A percentile compares a stretch with the other conserved stretches of the same genome.
Evolutionary conservation across 805 yeast genomes (phyloP).

Genomic region (Lipomyces spencermartinsiae): DNA sequence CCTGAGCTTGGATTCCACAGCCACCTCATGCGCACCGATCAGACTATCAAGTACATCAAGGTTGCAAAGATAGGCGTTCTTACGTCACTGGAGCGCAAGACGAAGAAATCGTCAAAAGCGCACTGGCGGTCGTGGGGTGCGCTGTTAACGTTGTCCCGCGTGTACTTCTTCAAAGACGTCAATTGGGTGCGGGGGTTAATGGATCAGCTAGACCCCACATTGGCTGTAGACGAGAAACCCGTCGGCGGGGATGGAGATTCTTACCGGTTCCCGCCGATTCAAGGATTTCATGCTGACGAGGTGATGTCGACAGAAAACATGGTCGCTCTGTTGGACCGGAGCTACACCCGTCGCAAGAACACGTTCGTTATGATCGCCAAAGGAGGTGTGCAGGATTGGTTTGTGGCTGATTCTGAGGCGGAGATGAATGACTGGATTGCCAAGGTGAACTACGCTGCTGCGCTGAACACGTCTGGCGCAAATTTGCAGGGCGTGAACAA

Average conservation of each 20-base stretch:
- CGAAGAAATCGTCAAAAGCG: slow-evolving; percentile 42
- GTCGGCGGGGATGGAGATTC: slow-evolving; percentile 1
- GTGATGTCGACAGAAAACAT: slow-evolving; percentile 50
- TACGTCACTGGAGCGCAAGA: slow-evolving; percentile 46
- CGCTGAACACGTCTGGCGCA: slow-evolving; percentile 52
- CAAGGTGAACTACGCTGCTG: slow-evolving; percentile 59
- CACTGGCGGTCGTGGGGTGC: slow-evolving; percentile 53
- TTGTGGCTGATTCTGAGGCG: slow-evolving; percentile 52
- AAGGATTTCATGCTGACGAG: slow-evolving; percentile 49
- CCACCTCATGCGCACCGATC: slow-evolving; percentile 7
- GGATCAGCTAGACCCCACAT: slow-evolving; percentile 34
- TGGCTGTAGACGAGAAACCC: slow-evolving; percentile 13
- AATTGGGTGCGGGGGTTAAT: slow-evolving; percentile 46
- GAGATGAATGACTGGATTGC: slow-evolving; percentile 67
- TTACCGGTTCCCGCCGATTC: slow-evolving; percentile 45
- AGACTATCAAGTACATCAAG: slow-evolving; percentile 40
- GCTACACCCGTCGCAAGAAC: slow-evolving; percentile 33
- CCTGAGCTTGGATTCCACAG: slow-evolving; percentile 1
- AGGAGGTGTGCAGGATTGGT: slow-evolving; percentile 46
- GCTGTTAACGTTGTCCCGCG: slow-evolving; percentile 50
- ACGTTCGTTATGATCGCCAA: slow-evolving; percentile 45
- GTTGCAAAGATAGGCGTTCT: slow-evolving; percentile 50
- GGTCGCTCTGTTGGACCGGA: slow-evolving; percentile 48
- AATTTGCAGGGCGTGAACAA: slow-evolving; percentile 29
- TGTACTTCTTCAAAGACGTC: slow-evolving; percentile 50